These are phyloP conservation scores for Diplodia scrobiculata DNA, from an alignment of 2,329 filamentous ascomycete genomes.

Conservation along the genomic window DNA sequence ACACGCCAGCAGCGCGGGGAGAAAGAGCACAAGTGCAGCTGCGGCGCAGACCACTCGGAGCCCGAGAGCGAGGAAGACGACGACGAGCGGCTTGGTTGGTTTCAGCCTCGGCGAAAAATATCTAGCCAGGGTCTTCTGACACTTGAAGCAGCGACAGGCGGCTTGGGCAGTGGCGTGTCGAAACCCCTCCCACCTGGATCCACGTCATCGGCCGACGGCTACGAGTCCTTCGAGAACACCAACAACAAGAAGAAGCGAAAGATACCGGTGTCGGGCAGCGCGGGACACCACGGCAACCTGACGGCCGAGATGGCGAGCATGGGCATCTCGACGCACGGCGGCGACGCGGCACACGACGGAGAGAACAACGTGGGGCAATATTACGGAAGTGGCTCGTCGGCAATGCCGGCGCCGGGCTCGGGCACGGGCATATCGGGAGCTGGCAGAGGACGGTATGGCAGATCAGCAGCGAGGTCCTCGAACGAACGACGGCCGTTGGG, in stretches of 20 bases:
- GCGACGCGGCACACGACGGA: constrained; percentile 50
- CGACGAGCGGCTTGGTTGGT: constrained; percentile 40
- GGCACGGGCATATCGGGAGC: constrained; percentile 78
- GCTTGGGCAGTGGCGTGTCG: constrained; percentile 40
- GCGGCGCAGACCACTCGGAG: constrained; percentile 52
- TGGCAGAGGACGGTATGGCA: constrained; percentile 80
- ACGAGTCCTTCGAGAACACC: constrained; percentile 96
- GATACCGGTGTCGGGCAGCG: constrained; percentile 83
- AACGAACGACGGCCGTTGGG: constrained; percentile 49
- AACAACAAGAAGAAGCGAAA: constrained; percentile 99
- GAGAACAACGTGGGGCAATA: constrained; percentile 53
- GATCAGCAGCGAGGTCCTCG: constrained; percentile 51
- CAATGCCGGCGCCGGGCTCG: constrained; percentile 51
- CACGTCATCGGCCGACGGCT: constrained; percentile 75
- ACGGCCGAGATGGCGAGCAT: constrained; percentile 67
- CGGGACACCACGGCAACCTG: constrained; percentile 59
- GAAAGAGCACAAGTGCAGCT: constrained; percentile 54
- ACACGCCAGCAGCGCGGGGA: constrained; percentile 53
- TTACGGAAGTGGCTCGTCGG: constrained; percentile 59
- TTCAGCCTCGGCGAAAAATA: constrained; percentile 27
- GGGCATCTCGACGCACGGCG: constrained; percentile 57
- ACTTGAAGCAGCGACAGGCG: constrained; percentile 34
- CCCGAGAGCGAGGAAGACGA: constrained; percentile 66
- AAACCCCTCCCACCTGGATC: constrained; percentile 56
- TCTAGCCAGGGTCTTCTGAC: constrained; percentile 33